Percentiles rank a stretch among this genome's conserved stretches.
These are phyloP conservation scores for Fagopyrum tataricum DNA, from an alignment of 148 eudicot genomes.

Conservation along the genomic window DNA sequence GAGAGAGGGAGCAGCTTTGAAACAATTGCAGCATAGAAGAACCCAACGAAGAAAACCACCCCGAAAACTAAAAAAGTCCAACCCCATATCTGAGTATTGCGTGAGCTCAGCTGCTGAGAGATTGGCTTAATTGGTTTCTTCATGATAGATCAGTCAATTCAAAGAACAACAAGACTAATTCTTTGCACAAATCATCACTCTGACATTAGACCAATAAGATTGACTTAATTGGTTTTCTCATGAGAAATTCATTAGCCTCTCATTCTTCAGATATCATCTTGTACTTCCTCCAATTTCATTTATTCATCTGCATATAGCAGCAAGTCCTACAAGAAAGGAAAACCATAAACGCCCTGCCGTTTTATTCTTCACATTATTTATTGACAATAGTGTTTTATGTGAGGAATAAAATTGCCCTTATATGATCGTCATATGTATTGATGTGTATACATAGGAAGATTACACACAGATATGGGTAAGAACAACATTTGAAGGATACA, in stretches of 20 bases:
- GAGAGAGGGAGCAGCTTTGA: conserved; percentile 56
- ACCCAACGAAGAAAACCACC: conserved; percentile 28
- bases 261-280: neutral
- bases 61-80: conserved; percentile 37
- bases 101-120: neutral
- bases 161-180: neutral
- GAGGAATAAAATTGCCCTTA: too few species aligned
- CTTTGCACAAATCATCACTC: neutral
- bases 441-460: too few species aligned
- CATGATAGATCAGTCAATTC: neutral
- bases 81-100: conserved; percentile 27
- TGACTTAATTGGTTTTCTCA: too few species aligned
- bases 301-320: neutral
- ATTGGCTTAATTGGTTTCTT: conserved; percentile 1
- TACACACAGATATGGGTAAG: too few species aligned
- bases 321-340: neutral
- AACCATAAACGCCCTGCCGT: neutral
- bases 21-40: conserved; percentile 48
- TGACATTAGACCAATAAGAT: neutral
- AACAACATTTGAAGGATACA: too few species aligned
- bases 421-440: too few species aligned
- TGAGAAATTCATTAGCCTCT: neutral
- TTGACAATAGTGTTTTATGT: neutral
- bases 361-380: neutral
- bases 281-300: neutral